Percentiles rank a stretch among this genome's conserved stretches.
phyloP scores from a whole-genome alignment of 75 land plant genomes.

The Ceratopteris richardii region DNA sequence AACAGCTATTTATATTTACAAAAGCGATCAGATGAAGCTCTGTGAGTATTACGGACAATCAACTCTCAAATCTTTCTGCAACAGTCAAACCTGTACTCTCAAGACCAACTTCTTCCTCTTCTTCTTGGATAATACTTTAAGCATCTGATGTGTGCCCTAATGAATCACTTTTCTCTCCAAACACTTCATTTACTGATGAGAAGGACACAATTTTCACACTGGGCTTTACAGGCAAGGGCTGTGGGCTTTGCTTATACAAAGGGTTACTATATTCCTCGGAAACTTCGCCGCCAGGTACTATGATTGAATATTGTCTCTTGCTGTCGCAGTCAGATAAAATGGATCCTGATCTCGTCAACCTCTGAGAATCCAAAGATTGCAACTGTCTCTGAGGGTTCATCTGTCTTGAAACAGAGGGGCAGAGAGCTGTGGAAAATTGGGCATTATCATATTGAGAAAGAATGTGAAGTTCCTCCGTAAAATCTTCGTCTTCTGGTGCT shows the following conservation, averaged over 20 bases:
- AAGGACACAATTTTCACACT: not conserved
- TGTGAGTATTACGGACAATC: too few species aligned
- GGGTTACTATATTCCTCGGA: not conserved
- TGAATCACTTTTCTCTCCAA: too few species aligned
- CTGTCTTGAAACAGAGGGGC: not conserved
- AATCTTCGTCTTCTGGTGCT: not conserved
- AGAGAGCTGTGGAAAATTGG: not conserved
- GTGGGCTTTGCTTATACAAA: not conserved
- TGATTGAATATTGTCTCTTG: not conserved
- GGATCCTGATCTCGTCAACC: not conserved
- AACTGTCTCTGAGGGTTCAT: not conserved
- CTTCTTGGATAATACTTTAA: too few species aligned
- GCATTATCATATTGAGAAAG: not conserved
- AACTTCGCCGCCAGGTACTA: not conserved
- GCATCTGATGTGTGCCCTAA: too few species aligned
- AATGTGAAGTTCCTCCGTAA: not conserved
- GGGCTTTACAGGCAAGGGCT: not conserved
- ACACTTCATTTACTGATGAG: constrained; percentile 1
- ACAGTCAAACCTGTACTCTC: too few species aligned
- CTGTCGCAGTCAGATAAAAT: not conserved
- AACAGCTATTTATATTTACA: too few species aligned
- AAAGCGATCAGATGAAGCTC: too few species aligned
- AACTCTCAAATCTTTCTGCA: too few species aligned
- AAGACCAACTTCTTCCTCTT: too few species aligned
- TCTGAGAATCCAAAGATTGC: not conserved